Conservation (phyloP, 345 rosid genomes). For the Nephelium lappaceum region DNA sequence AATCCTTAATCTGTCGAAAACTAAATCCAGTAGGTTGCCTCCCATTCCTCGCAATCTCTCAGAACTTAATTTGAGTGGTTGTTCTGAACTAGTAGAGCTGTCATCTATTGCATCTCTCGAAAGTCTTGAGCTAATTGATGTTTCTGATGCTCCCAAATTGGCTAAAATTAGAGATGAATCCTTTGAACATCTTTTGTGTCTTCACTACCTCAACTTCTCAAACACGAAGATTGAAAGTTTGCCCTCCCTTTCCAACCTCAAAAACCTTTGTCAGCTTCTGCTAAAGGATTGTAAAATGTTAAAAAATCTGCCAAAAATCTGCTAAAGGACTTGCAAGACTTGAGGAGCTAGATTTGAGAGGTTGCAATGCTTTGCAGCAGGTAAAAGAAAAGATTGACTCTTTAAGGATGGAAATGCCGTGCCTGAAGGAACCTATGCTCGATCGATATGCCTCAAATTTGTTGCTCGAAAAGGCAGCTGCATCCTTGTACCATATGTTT, state of each 20-base stretch:
- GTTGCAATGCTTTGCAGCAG: background rate
- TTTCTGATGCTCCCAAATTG: conserved; percentile 36
- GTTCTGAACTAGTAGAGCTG: conserved; percentile 21
- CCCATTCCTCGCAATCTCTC: conserved; percentile 31
- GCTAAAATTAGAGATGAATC: conserved; percentile 25
- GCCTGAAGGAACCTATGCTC: background rate
- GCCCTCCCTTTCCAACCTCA: conserved; percentile 27
- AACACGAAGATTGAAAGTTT: conserved; percentile 24
- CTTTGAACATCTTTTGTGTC: conserved; percentile 37
- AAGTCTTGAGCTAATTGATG: conserved; percentile 48
- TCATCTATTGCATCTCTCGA: conserved; percentile 24
- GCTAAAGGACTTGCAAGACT: conserved; percentile 20
- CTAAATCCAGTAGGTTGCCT: conserved; percentile 35
- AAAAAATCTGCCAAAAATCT: conserved; percentile 20
- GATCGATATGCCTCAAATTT: too few species aligned
- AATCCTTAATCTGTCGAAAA: conserved; percentile 45
- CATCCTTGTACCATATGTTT: too few species aligned
- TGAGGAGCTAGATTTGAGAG: conserved; percentile 27
- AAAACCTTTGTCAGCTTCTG: conserved; percentile 23
- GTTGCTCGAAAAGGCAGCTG: too few species aligned
- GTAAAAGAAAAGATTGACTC: background rate
- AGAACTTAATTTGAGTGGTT: conserved; percentile 35
- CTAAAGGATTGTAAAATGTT: conserved; percentile 29
- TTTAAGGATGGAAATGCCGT: background rate
- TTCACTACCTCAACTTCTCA: conserved; percentile 42